Conservation (phyloP, 768 basidiomycete species). For the Daedaleopsis sinensis region DNA sequence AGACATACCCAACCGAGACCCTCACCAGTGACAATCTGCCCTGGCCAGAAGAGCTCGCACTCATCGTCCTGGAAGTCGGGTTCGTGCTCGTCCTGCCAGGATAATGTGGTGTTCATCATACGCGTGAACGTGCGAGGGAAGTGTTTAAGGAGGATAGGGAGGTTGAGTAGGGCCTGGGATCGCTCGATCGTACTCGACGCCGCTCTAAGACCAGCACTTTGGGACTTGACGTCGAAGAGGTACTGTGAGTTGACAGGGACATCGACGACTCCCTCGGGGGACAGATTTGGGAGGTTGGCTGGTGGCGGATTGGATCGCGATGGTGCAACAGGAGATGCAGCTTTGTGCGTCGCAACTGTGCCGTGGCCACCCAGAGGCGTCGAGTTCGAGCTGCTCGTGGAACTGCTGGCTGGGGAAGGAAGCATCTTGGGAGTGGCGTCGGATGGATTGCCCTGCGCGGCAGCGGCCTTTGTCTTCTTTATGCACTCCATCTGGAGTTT, state of each 20-base stretch:
- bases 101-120: constrained; percentile 65
- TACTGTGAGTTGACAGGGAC: constrained; percentile 22
- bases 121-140: constrained; percentile 79
- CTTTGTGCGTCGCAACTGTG: constrained; percentile 39
- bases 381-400: constrained; percentile 73
- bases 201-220: constrained; percentile 14
- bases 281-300: neutral
- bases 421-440: constrained; percentile 62
- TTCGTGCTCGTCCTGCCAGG: constrained; percentile 71
- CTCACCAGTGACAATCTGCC: constrained; percentile 70
- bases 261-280: constrained; percentile 25
- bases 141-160: constrained; percentile 67
- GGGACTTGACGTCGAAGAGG: constrained; percentile 15
- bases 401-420: constrained; percentile 75
- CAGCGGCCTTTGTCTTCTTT: constrained; percentile 5
- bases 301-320: neutral
- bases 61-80: constrained; percentile 86
- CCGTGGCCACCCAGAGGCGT: constrained; percentile 68
- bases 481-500: constrained; percentile 17
- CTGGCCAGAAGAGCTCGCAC: constrained; percentile 86
- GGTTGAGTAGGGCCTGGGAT: constrained; percentile 49
- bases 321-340: constrained; percentile 22
- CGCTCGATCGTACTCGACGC: constrained; percentile 8
- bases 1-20: constrained; percentile 87
- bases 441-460: constrained; percentile 7